These are phyloP conservation scores for Colletotrichum australisinense DNA, from an alignment of 2,329 filamentous ascomycete species.

Conservation along the genomic window DNA sequence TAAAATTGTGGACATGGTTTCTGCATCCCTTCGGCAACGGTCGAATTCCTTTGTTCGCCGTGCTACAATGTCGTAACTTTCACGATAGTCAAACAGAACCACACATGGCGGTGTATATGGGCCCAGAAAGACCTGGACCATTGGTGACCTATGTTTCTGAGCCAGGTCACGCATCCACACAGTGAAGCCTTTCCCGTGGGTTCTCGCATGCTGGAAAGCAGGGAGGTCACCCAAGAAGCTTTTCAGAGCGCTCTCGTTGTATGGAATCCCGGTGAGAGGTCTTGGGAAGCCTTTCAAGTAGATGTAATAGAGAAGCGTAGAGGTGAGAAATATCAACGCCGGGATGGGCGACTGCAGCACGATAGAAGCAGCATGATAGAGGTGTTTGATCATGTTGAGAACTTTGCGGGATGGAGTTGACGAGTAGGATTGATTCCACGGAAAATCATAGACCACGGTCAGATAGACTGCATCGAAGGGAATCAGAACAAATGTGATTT, in stretches of 20 bases:
- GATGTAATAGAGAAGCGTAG: no score
- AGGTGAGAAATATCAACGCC: no score
- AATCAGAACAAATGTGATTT: no score
- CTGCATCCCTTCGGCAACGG: conserved; percentile 37
- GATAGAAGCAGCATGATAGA: no score
- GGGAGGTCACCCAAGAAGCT: conserved; percentile 41
- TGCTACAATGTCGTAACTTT: conserved; percentile 46
- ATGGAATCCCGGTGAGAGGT: conserved; percentile 45
- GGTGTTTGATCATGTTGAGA: no score
- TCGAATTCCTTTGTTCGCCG: conserved; percentile 48
- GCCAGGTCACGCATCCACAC: conserved; percentile 42
- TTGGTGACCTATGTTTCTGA: conserved; percentile 38
- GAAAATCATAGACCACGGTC: no score
- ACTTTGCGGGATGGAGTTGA: no score
- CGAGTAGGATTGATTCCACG: no score
- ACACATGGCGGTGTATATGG: conserved; percentile 45
- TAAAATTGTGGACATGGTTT: conserved; percentile 34
- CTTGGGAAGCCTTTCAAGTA: conserved; percentile 36
- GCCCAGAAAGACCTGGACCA: conserved; percentile 48
- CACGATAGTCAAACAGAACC: conserved; percentile 46
- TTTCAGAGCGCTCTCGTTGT: conserved; percentile 37
- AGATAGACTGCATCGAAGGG: no score
- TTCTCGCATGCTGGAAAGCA: not conserved
- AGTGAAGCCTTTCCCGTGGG: no score
- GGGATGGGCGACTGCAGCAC: no score